These are phyloP conservation scores for Vaccinium macrocarpon DNA, from an alignment of 148 eudicot genomes.

Conservation along the genomic window DNA sequence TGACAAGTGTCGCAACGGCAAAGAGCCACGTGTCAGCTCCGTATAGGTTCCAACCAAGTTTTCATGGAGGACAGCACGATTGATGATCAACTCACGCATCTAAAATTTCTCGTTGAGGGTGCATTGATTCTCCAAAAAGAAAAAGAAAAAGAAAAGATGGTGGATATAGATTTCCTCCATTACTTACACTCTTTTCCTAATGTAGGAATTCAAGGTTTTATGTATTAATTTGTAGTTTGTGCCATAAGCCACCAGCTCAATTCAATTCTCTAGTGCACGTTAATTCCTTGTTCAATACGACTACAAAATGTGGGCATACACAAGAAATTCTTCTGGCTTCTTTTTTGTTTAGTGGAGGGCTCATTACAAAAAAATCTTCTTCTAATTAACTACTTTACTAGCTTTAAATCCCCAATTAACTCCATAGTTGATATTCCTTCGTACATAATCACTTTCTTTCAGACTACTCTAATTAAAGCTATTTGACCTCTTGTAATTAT, in stretches of 20 bases:
- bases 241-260: neutral
- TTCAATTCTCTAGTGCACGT: neutral
- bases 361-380: too few species aligned
- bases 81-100: too few species aligned
- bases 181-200: neutral
- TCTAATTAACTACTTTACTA: neutral
- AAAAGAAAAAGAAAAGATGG: neutral
- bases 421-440: neutral
- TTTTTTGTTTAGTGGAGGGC: neutral
- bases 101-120: too few species aligned
- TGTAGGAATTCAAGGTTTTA: neutral
- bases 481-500: conserved; percentile 1
- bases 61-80: too few species aligned
- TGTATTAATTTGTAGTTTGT: neutral
- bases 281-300: neutral
- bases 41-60: neutral
- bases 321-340: neutral
- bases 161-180: neutral
- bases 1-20: neutral
- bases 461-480: neutral
- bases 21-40: neutral
- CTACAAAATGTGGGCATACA: neutral
- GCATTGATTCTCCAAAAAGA: too few species aligned
- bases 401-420: neutral
- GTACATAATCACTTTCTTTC: neutral